phyloP scores from a whole-genome alignment of 2,329 filamentous ascomycete genomes.

The Boeremia lycopersici region DNA sequence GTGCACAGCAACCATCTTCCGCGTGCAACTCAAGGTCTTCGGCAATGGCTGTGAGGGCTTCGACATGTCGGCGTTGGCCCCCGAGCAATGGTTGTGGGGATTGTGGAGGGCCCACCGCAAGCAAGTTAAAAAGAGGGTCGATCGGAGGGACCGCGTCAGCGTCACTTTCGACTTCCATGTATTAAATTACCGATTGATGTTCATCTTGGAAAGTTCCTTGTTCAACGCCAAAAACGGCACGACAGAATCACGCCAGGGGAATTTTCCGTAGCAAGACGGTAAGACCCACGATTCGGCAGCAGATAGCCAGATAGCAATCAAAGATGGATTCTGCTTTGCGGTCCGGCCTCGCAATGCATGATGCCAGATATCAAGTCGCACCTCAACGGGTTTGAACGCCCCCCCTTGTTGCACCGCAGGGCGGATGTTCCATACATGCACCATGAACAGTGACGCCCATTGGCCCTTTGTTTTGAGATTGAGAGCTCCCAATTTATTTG shows the following conservation, averaged over 20 bases:
- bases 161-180: background rate
- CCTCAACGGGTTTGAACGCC: conserved; percentile 11
- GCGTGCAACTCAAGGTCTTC: background rate
- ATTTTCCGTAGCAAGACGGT: background rate
- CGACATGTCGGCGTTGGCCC: background rate
- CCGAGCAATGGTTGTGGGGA: background rate
- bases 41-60: background rate
- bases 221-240: background rate
- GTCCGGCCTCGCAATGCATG: conserved; percentile 6
- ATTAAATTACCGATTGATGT: conserved; percentile 3
- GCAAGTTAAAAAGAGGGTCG: conserved; percentile 8
- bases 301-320: background rate
- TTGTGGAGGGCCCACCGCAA: conserved; percentile 6
- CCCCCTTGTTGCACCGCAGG: conserved; percentile 10
- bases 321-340: background rate
- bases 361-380: conserved; percentile 6
- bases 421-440: conserved; percentile 5
- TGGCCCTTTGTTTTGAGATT: conserved; percentile 5
- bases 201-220: background rate
- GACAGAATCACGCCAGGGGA: background rate
- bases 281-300: background rate
- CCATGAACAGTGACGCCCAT: background rate
- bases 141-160: conserved; percentile 12
- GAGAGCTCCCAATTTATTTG: conserved; percentile 5
- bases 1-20: background rate